These are phyloP conservation scores for Eucalyptus cloeziana DNA, from an alignment of 345 rosid species.

Conservation along the genomic window DNA sequence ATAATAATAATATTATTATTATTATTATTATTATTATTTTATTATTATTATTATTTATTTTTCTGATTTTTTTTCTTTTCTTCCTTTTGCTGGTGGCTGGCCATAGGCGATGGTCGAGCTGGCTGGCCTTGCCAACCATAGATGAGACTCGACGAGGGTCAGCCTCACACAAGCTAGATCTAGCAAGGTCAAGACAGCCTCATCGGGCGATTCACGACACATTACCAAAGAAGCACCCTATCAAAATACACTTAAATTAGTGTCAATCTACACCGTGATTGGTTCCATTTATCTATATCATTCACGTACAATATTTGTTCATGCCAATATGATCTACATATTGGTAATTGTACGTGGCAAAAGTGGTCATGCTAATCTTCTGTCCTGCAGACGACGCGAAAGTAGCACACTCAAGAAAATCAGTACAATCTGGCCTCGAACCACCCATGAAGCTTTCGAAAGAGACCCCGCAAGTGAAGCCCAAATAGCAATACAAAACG, in stretches of 20 bases:
- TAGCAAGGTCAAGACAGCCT: too few species aligned
- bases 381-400: not conserved
- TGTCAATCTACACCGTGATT: not conserved
- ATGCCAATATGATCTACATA: not conserved
- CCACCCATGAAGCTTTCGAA: not conserved
- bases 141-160: fast-evolving
- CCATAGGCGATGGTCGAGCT: fast-evolving
- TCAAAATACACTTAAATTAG: not conserved
- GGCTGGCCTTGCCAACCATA: too few species aligned
- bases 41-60: too few species aligned
- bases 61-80: too few species aligned
- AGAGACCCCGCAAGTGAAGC: not conserved
- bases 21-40: too few species aligned
- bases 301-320: not conserved
- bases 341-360: not conserved
- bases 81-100: fast-evolving
- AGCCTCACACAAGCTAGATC: fast-evolving
- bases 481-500: not conserved
- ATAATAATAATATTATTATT: too few species aligned
- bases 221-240: not conserved
- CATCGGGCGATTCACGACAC: fast-evolving
- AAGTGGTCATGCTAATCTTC: not conserved
- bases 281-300: not conserved
- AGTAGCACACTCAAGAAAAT: not conserved
- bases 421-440: not conserved